Base-by-base conservation (phyloP, 805 yeast genomes). In the Candida takata region DNA sequence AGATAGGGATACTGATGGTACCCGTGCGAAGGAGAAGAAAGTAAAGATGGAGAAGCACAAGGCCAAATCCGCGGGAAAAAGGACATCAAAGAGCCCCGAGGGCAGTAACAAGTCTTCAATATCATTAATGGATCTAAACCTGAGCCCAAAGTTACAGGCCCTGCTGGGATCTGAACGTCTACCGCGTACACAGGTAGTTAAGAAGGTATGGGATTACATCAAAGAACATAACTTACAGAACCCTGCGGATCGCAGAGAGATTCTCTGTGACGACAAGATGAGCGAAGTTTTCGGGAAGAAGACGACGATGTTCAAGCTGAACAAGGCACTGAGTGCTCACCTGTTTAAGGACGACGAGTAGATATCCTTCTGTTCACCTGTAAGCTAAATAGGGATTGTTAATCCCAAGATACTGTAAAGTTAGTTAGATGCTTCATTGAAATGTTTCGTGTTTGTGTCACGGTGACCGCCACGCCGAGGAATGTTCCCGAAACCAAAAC, bases 171-270 rank as follows among this genome's bases (percentile, higher is more conserved):
- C 49, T 14, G 37, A 53, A 2, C 65, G 59, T 36, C 50, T 74
- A 29, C 68, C 88, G 4, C 61, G 95, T 45, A 77, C 90, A 0
- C 79, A 79, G 51, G 77, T 81, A 13, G 87, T 82, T 8, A 80
- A 80, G 42, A 57, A 57, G 31, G 54, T 83, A 5, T 84, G 94
- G 94, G 70, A 65, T 11, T 74, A 85, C 55, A 81, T 85, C 38
- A 79, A 77, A 47, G 70, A 55, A 9, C 52, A 80, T 40, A 55
- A 71, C 20, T 57, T 84, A 21, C 94, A 84, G 52, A 74, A 81
- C 43, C 83, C 87, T 1, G 48, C 62, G 2, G 84, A 84, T 55
- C 68, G 70, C 43, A 64, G 90, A 35, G 76, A 74, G 38, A 77
- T 84, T 6, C 13, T 72, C 4, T 79, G 85, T 49, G 86, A 80